phyloP scores from a whole-genome alignment of 148 eudicot species.

The Tetragonia tetragonoides region DNA sequence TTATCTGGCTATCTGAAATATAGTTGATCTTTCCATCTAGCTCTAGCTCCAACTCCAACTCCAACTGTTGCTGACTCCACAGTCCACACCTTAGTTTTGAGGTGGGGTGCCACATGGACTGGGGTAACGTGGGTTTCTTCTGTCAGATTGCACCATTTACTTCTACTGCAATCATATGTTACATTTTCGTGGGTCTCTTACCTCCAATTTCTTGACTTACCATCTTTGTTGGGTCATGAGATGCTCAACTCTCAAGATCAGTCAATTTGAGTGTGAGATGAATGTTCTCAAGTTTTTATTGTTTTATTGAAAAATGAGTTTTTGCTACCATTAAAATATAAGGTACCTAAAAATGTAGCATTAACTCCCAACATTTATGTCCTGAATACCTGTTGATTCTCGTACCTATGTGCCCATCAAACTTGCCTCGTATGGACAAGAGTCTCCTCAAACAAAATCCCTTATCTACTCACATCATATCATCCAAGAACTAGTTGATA shows the following conservation, averaged over 20 bases:
- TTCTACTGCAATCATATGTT: background rate
- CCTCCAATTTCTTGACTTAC: background rate
- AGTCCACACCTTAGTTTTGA: background rate
- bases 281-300: background rate
- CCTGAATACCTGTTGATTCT: no score
- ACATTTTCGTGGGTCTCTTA: background rate
- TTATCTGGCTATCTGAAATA: background rate
- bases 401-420: no score
- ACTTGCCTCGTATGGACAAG: no score
- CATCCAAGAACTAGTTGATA: no score
- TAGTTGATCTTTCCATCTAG: background rate
- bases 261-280: background rate
- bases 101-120: background rate
- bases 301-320: background rate
- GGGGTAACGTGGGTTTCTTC: background rate
- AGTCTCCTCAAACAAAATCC: no score
- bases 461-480: no score
- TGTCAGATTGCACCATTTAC: background rate
- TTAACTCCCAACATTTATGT: no score
- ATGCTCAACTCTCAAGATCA: background rate
- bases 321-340: background rate
- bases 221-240: background rate
- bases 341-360: background rate
- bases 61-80: background rate
- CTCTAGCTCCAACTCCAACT: background rate